A percentile compares a stretch with the other conserved stretches of the same genome.
Evolutionary conservation across 345 rosid genomes (phyloP).

Genomic region (Camelina hispida): DNA sequence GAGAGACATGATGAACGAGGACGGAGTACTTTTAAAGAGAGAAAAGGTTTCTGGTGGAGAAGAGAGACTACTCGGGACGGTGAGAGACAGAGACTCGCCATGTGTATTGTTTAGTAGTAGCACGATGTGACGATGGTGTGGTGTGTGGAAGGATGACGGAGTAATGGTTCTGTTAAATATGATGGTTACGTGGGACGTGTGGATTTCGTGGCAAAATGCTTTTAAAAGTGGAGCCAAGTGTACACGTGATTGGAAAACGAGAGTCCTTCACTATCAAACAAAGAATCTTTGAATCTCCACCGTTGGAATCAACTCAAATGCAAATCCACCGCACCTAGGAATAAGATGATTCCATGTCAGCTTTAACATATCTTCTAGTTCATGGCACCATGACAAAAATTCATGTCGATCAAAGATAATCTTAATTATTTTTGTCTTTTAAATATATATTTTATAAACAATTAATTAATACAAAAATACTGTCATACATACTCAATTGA

Average conservation of each 20-base stretch:
- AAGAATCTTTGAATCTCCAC: slow-evolving; percentile 42
- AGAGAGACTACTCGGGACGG: slow-evolving; percentile 44
- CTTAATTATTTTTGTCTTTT: too few species aligned
- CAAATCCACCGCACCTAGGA: slow-evolving; percentile 10
- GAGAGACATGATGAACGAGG: slow-evolving; percentile 20
- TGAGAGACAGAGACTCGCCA: slow-evolving; percentile 48
- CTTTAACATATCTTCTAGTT: neutral
- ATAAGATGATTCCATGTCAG: slow-evolving; percentile 23
- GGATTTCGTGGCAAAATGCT: neutral
- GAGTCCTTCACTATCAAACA: neutral
- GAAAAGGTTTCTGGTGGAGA: slow-evolving; percentile 26
- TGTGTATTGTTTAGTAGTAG: slow-evolving; percentile 19
- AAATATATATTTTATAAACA: too few species aligned
- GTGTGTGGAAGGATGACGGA: slow-evolving; percentile 17
- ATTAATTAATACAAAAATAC: too few species aligned
- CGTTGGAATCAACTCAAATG: slow-evolving; percentile 30
- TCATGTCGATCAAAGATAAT: slow-evolving; percentile 1
- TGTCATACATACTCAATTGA: too few species aligned
- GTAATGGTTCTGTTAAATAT: slow-evolving; percentile 32
- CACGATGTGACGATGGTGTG: slow-evolving; percentile 20
- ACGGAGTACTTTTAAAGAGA: slow-evolving; percentile 32
- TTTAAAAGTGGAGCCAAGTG: slow-evolving; percentile 9
- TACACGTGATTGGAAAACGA: slow-evolving; percentile 30
- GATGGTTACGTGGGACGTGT: slow-evolving; percentile 28
- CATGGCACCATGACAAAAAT: slow-evolving; percentile 1